These are phyloP conservation scores for Vicia sativa DNA, from an alignment of 306 rosid species.

Conservation along the genomic window DNA sequence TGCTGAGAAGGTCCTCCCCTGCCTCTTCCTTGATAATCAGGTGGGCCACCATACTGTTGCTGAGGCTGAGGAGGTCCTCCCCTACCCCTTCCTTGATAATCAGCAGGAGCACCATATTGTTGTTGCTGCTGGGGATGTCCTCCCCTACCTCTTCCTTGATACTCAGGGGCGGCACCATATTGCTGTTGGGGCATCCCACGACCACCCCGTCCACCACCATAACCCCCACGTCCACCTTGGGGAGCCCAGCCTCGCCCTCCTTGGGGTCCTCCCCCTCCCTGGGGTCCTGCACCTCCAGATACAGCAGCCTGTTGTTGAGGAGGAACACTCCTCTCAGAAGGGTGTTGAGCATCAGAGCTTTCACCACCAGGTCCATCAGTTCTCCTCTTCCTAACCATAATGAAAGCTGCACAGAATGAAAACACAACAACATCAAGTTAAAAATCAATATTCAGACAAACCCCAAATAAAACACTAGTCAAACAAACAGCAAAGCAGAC, in stretches of 20 bases:
- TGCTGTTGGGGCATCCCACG: conserved; percentile 70
- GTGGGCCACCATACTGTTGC: conserved; percentile 62
- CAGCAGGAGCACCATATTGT: conserved; percentile 66
- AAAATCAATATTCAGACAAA: no score
- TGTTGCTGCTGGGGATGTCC: conserved; percentile 42
- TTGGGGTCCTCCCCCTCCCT: conserved; percentile 60
- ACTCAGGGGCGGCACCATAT: conserved; percentile 52
- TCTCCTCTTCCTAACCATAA: conserved; percentile 80
- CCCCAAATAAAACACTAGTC: no score
- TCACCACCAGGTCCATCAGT: conserved; percentile 69
- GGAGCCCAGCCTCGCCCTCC: conserved; percentile 72
- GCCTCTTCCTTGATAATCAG: conserved; percentile 82
- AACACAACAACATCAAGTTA: background rate
- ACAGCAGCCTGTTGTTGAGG: conserved; percentile 53
- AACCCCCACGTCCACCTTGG: conserved; percentile 71
- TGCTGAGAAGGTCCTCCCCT: conserved; percentile 81
- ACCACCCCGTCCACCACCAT: conserved; percentile 59
- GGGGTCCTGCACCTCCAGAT: conserved; percentile 56
- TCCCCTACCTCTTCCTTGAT: conserved; percentile 44
- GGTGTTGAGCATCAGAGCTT: conserved; percentile 63
- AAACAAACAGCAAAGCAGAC: no score
- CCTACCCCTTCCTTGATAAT: conserved; percentile 84
- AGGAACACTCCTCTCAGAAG: conserved; percentile 57
- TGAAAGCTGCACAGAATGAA: conserved; percentile 38
- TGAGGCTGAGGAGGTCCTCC: conserved; percentile 69